phyloP scores from a whole-genome alignment of 352 stramenopile species.

The Phytophthora colocasiae region DNA sequence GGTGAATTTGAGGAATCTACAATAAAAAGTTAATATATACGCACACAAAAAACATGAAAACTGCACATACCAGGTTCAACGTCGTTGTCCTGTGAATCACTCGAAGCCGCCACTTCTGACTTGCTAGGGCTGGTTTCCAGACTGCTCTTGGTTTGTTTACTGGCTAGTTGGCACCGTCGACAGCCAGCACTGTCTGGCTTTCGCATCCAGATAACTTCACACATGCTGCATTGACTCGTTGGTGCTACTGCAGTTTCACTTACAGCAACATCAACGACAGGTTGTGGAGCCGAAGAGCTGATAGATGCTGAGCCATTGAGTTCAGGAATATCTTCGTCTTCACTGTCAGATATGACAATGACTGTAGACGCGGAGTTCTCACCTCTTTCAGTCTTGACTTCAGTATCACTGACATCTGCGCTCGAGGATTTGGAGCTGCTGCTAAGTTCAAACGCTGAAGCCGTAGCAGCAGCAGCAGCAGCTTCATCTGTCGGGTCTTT shows the following conservation, averaged over 20 bases:
- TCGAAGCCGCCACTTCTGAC: neutral
- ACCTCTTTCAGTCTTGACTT: neutral
- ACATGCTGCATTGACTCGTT: slow-evolving; percentile 22
- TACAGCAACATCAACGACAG: too few species aligned
- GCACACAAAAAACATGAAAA: too few species aligned
- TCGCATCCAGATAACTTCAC: slow-evolving; percentile 36
- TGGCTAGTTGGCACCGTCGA: slow-evolving; percentile 18
- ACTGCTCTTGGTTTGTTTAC: neutral
- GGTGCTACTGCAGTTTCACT: neutral
- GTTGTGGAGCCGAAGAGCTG: too few species aligned
- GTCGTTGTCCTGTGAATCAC: neutral
- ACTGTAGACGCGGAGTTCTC: slow-evolving; percentile 1
- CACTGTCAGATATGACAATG: neutral
- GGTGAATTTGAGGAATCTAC: too few species aligned
- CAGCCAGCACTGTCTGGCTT: slow-evolving; percentile 29
- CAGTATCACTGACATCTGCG: neutral
- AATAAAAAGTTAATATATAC: too few species aligned
- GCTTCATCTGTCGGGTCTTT: slow-evolving; percentile 1
- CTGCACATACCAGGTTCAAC: slow-evolving; percentile 8
- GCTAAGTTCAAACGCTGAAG: slow-evolving; percentile 1
- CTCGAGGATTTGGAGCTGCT: slow-evolving; percentile 1
- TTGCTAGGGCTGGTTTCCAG: neutral
- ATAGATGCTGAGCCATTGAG: neutral
- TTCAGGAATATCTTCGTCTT: slow-evolving; percentile 1
- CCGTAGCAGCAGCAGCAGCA: slow-evolving; percentile 1